Evolutionary conservation across 2,329 filamentous ascomycete species (phyloP), one percentile per base, ranked within the genome.

Genomic region (Alternaria burnsii): DNA sequence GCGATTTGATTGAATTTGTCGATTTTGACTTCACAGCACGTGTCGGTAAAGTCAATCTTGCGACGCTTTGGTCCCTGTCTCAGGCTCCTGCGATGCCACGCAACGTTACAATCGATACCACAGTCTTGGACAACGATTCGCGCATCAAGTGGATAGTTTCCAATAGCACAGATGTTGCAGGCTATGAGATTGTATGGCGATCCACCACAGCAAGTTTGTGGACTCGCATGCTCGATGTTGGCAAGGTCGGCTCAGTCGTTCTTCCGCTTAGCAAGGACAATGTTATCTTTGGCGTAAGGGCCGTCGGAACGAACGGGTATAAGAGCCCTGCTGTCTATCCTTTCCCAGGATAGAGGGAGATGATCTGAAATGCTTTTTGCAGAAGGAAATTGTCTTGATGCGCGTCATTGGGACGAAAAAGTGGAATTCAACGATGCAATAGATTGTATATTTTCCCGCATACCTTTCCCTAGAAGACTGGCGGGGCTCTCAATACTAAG

Each of bases 121-220:
- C 78, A 2, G 74, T 74, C 0, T 62, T 86, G 24, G 77, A 81
- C 64, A 87, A 87, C 54, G 78, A 85, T 48, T 85, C 80, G 52
- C 76, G 78, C 40, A 77, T 88, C 16, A 80, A 76, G 12, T 88
- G 85, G 85, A 65, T 69, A 3, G 69, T 74, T 4, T 78, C 79
- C 3, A 75, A 80, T 34, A 81, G 82, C 50, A 59, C 70, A 1
- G 70, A 78, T 38, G 75, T 84, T 8, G 78, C 67, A 5, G 79
- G 81, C 3, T 88, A 88, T 68, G 86, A 88, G 75, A 72, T 88
- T 2, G 83, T 88, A 0, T 88, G 84, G 84, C 76, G 86, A 56
- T 71, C 83, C 2, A 85, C 82, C 5, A 80, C 79, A 14, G 81
- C 82, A 36, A 80, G 82, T 47, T 78, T 84, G 51, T 86, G 84